Base-by-base conservation (phyloP, 352 stramenopile species). In the Globisporangium alternatum region DNA sequence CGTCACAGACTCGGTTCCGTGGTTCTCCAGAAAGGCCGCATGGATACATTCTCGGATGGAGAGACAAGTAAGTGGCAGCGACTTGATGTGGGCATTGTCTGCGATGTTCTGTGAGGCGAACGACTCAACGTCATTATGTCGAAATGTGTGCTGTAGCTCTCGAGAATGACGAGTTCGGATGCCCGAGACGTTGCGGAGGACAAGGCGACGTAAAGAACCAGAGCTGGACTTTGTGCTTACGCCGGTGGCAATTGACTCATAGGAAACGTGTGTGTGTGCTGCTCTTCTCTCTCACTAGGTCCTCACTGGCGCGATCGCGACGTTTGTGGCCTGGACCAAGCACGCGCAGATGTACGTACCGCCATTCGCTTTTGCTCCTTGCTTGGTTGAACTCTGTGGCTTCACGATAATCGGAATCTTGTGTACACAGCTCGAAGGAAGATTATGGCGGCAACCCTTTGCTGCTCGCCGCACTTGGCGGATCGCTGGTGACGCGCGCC, bases 141-240 rank as follows among this genome's bases (percentile, higher is more conserved):
- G 19, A 35, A 13, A 21, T 35, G 12, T 28, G 8, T 39, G 15
- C 12, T 57, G 61, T 30, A 31, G 28, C 60, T 43, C n/a, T 96
- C 22, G 70, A 72, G n/a, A 89, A 81, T 53, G 67, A 78, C 33
- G 75, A 88, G 37, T 84, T 84, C 53, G 86, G 89, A 4, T 90
- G 81, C n/a, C 81, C 89, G 17, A 77, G 93, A 21, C 85, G 93
- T 2, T 98, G 91, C 55, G 93, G 93, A 35, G 93, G 93, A 21
- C 88, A 98, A 71, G 93, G 93, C 62, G 93, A 98, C 66, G 86
- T 98, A 76, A 39, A 12, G 74, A 52, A 0, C 13, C 3, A 41
- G 8, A 2, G 72, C 3, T n/a, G 9, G 25, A 28, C 1, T 28
- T n/a, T 28, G 9, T 4, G 15, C 6, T 19, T 33, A 12, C 0